Percentiles rank a stretch among this genome's conserved stretches.
Conservation (phyloP, 139 green algal species). For the Zygnema cylindricum region DNA sequence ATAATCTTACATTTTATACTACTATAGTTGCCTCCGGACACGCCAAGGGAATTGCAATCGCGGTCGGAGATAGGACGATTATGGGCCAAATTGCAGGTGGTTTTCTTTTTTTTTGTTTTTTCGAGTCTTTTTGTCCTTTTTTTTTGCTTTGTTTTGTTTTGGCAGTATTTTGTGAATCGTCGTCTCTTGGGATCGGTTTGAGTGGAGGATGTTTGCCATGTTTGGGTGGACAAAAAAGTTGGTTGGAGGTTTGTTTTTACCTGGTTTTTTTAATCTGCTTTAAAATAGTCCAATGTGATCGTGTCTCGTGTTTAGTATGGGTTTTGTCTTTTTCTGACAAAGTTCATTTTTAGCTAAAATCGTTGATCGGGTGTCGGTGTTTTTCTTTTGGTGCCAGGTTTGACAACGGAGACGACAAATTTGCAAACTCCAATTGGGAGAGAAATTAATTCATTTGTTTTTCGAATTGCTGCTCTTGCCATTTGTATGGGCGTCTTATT, state of each 20-base stretch:
- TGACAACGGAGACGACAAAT: background rate
- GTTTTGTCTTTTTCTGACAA: constrained; percentile 8
- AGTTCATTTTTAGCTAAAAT: background rate
- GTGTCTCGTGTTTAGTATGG: background rate
- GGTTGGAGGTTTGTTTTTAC: too few relatives aligned
- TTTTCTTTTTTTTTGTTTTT: too few relatives aligned
- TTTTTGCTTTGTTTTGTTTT: too few relatives aligned
- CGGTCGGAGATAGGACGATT: constrained; percentile 57
- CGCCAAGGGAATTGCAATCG: constrained; percentile 57
- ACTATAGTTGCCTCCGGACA: constrained; percentile 71
- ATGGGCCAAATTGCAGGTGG: constrained; percentile 67
- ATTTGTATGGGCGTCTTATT: constrained; percentile 65
- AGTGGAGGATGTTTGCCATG: too few relatives aligned
- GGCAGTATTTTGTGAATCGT: too few relatives aligned
- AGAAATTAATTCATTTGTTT: constrained; percentile 61
- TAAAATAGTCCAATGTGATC: too few relatives aligned
- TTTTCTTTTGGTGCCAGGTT: background rate
- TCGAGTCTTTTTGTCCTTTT: too few relatives aligned
- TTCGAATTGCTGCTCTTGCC: constrained; percentile 55
- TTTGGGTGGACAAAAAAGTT: too few relatives aligned
- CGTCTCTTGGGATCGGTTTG: too few relatives aligned
- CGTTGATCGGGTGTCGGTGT: too few relatives aligned
- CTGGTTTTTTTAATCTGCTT: too few relatives aligned
- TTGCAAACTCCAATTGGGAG: constrained; percentile 41
- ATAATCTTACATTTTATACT: constrained; percentile 78